Percentiles rank a stretch among this genome's conserved stretches.
Evolutionary conservation across 2,329 filamentous ascomycete species (phyloP).

Genomic region (Penicillium glabrum): DNA sequence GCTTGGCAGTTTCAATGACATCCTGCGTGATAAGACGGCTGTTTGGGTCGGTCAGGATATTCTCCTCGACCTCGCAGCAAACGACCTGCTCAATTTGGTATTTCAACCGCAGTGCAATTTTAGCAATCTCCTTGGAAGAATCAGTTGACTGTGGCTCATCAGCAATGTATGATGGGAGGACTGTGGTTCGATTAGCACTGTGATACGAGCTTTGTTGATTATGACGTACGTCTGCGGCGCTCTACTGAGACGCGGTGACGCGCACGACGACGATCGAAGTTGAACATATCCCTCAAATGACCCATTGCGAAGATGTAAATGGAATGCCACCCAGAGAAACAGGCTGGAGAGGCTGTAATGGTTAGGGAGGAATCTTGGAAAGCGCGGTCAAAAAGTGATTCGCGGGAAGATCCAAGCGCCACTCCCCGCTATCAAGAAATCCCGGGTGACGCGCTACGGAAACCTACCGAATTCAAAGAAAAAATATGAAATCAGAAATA

Average conservation of each 20-base stretch:
- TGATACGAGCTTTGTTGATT: constrained; percentile 3
- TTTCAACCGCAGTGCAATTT: constrained; percentile 83
- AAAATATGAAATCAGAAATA: neutral
- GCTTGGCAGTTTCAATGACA: constrained; percentile 76
- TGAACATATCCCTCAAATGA: constrained; percentile 38
- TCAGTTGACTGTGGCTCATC: constrained; percentile 61
- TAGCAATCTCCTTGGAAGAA: constrained; percentile 77
- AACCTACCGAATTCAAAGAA: neutral
- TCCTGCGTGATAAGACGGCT: constrained; percentile 78
- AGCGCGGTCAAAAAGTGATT: constrained; percentile 6
- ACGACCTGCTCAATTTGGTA: constrained; percentile 87
- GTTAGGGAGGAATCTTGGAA: neutral
- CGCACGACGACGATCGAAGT: constrained; percentile 24
- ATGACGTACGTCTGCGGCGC: constrained; percentile 42
- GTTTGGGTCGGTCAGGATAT: constrained; percentile 73
- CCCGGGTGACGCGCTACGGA: neutral
- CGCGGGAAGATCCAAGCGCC: constrained; percentile 7
- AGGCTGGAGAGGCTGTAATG: neutral
- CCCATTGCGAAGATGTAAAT: constrained; percentile 31
- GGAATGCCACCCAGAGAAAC: neutral
- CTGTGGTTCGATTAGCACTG: constrained; percentile 25
- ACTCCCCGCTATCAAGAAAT: constrained; percentile 1
- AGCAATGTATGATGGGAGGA: constrained; percentile 42
- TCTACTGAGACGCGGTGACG: constrained; percentile 38
- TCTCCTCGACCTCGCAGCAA: constrained; percentile 82